phyloP scores from a whole-genome alignment of 2,329 filamentous ascomycete genomes.

The Cordyceps cateniannulata region DNA sequence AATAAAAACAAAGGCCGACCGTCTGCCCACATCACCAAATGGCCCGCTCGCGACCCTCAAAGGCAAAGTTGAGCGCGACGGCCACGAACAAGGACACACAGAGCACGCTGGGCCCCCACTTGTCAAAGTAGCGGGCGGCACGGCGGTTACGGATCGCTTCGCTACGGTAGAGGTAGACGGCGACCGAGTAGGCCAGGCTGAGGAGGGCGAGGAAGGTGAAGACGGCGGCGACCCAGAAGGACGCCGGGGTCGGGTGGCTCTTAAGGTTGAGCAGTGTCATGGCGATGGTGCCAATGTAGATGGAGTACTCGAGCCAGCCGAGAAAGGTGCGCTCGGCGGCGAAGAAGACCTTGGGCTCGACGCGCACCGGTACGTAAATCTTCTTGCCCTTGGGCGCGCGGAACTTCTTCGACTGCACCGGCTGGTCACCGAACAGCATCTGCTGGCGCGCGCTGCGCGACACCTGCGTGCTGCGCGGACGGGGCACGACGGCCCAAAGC shows the following conservation, averaged over 20 bases:
- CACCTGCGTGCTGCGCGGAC: conserved; percentile 49
- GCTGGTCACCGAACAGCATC: conserved; percentile 46
- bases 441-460: conserved; percentile 49
- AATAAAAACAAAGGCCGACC: too few relatives aligned
- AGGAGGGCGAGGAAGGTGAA: conserved; percentile 79
- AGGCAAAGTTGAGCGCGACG: conserved; percentile 72
- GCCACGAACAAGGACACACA: conserved; percentile 68
- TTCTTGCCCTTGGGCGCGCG: conserved; percentile 77
- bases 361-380: conserved; percentile 91
- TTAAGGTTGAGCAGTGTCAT: conserved; percentile 80
- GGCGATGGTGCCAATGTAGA: conserved; percentile 85
- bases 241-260: conserved; percentile 45
- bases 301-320: conserved; percentile 94
- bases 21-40: conserved; percentile 39
- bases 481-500: conserved; percentile 47
- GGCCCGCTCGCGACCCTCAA: conserved; percentile 59
- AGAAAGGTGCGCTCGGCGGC: conserved; percentile 94
- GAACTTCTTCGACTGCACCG: conserved; percentile 55
- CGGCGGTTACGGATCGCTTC: conserved; percentile 74
- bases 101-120: conserved; percentile 72
- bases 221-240: conserved; percentile 63
- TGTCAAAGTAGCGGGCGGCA: conserved; percentile 88
- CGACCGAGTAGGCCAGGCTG: conserved; percentile 75
- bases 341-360: conserved; percentile 97
- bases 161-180: conserved; percentile 83